Evolutionary conservation across 805 yeast species (phyloP), one percentile per base, ranked within the genome.

Genomic region (Teunomyces gatunensis): DNA sequence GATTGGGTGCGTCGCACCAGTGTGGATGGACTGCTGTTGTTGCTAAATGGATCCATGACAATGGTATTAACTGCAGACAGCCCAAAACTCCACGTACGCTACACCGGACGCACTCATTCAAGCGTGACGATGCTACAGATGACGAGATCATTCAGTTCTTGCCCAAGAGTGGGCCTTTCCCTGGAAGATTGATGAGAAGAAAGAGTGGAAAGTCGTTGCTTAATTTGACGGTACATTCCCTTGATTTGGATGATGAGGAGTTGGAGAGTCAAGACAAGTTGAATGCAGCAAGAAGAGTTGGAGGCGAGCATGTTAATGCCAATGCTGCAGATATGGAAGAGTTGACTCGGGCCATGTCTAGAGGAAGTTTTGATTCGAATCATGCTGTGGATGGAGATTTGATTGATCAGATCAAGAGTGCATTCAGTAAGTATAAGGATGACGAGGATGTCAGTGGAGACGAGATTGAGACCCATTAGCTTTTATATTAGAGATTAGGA

Each of bases 21-120:
- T 85, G 90, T 74, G 97, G 97, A 10, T 90, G 97, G 97, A 90
- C 97, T 1, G 91, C 96, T 0, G 75, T 91, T 40, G 94, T 89
- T 45, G 96, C 96, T 37, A 87, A 92, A 68, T 81, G 90, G 80
- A 88, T 91, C 60, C 94, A 87, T 62, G 92, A 91, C 68, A 87
- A 87, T 39, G 96, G 96, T 50, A 77, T 82, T 40, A 78, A 89
- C 0, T 81, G 84, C 61, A 68, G 83, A 52, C 60, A 76, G 18
- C 80, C 83, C n/a, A 61, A 67, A 55, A 64, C 75, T 12, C 75
- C 74, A 23, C 58, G 64, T 51, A 61, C 73, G 29, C 72, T 63
- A 36, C 59, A 57, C 52, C 57, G 54, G 28, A 57, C 45, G 45
- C 62, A 60, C 37, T 64, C 64, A 6, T 62, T 67, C 36, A 44